A percentile compares a stretch with the other conserved stretches of the same genome.
Conservation (phyloP, 768 basidiomycete species). For the Kwoniella bestiolae region DNA sequence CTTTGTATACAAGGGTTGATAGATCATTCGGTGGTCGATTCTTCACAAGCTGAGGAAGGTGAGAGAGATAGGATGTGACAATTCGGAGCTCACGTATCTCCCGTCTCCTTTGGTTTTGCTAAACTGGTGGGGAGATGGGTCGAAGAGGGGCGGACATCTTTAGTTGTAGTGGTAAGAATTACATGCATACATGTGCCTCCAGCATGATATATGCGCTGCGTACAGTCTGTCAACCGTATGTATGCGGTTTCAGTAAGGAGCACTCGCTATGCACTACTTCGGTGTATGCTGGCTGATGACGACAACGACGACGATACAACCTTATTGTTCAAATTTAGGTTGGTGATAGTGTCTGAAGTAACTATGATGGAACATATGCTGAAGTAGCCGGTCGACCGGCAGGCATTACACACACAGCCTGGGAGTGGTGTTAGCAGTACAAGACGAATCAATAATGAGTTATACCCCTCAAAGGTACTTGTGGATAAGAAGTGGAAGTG, state of each 20-base stretch:
- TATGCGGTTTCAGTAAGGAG: too few species aligned
- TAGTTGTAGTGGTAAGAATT: too few species aligned
- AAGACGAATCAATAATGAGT: background rate
- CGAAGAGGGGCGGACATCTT: slow-evolving; percentile 49
- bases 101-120: slow-evolving; percentile 34
- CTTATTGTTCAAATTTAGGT: background rate
- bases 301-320: background rate
- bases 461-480: background rate
- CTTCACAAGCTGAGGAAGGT: slow-evolving; percentile 6
- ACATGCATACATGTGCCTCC: too few species aligned
- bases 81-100: slow-evolving; percentile 52
- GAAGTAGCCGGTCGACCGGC: background rate
- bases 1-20: background rate
- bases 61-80: slow-evolving; percentile 19
- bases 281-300: too few species aligned
- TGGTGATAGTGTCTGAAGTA: background rate
- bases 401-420: background rate
- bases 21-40: background rate
- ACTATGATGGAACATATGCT: background rate
- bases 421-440: background rate
- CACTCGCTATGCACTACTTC: too few species aligned
- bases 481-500: background rate
- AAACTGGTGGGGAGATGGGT: slow-evolving; percentile 48
- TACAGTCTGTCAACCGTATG: too few species aligned
- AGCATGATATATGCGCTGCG: too few species aligned